Percentiles rank a stretch among this genome's conserved stretches.
phyloP scores from a whole-genome alignment of 2,329 filamentous ascomycete genomes.

The Shiraia sp. region DNA sequence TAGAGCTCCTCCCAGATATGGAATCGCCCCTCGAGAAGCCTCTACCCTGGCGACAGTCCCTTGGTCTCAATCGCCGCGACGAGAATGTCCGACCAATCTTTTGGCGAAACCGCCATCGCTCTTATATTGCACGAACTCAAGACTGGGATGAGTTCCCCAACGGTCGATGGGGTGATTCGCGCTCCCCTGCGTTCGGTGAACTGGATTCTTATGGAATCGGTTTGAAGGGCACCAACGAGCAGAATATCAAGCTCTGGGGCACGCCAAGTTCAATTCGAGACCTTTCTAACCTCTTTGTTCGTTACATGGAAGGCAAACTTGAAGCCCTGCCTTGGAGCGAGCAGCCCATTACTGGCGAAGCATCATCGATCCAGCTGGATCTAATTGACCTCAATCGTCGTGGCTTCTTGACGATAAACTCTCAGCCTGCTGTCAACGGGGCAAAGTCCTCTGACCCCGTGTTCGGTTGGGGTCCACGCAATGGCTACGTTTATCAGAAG shows the following conservation, averaged over 20 bases:
- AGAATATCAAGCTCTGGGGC: slow-evolving; percentile 94
- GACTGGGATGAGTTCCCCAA: slow-evolving; percentile 99
- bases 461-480: slow-evolving; percentile 91
- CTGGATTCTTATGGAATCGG: slow-evolving; percentile 93
- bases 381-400: slow-evolving; percentile 82
- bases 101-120: slow-evolving; percentile 96
- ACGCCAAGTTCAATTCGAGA: slow-evolving; percentile 79
- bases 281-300: slow-evolving; percentile 79
- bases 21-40: slow-evolving; percentile 81
- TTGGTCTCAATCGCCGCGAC: slow-evolving; percentile 82
- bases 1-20: slow-evolving; percentile 77
- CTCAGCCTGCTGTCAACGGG: slow-evolving; percentile 91
- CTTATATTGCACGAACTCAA: slow-evolving; percentile 91
- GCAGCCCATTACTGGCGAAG: slow-evolving; percentile 79
- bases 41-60: slow-evolving; percentile 95
- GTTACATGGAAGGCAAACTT: slow-evolving; percentile 80
- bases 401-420: slow-evolving; percentile 94
- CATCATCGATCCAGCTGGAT: slow-evolving; percentile 74
- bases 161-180: slow-evolving; percentile 95
- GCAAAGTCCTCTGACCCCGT: slow-evolving; percentile 84
- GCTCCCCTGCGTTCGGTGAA: slow-evolving; percentile 94
- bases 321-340: slow-evolving; percentile 94
- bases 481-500: slow-evolving; percentile 98
- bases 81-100: slow-evolving; percentile 98
- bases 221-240: slow-evolving; percentile 90